Conservation (phyloP, 345 rosid species). For the Crucihimalaya himalaica region DNA sequence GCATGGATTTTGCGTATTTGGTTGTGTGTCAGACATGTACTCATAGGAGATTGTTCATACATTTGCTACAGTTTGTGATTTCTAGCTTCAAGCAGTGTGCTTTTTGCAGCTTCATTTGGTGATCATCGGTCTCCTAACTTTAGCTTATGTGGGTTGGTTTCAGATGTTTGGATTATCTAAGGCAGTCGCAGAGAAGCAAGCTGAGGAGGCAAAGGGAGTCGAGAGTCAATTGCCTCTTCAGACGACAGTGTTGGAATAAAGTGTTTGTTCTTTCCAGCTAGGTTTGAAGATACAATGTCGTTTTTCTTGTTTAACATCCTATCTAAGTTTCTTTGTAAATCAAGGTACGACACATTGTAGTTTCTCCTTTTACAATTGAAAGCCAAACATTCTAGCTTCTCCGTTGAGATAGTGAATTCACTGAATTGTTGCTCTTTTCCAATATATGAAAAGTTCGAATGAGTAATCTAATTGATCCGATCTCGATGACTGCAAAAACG, state of each 20-base stretch:
- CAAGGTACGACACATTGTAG: too few relatives aligned
- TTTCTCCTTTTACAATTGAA: too few relatives aligned
- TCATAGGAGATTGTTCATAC: neutral
- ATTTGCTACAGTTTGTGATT: neutral
- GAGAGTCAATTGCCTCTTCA: constrained; percentile 66
- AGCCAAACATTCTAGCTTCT: too few relatives aligned
- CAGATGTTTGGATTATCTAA: constrained; percentile 93
- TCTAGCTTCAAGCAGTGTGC: neutral
- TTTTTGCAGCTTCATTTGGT: neutral
- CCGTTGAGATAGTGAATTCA: neutral
- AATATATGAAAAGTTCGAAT: neutral
- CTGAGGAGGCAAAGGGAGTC: constrained; percentile 55
- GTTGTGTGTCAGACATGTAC: neutral
- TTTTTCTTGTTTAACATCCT: constrained; percentile 8
- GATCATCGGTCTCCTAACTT: constrained; percentile 8
- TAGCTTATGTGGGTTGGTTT: constrained; percentile 12
- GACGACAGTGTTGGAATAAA: constrained; percentile 53
- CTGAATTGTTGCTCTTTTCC: neutral
- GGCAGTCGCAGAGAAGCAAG: constrained; percentile 65
- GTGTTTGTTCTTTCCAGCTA: neutral
- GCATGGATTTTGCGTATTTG: neutral
- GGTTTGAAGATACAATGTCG: neutral
- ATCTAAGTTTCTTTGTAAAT: constrained; percentile 1
- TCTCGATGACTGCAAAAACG: neutral
- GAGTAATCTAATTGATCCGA: neutral